phyloP scores from a whole-genome alignment of 1,284 basidiomycete species.

The Trichosporon inkin region DNA sequence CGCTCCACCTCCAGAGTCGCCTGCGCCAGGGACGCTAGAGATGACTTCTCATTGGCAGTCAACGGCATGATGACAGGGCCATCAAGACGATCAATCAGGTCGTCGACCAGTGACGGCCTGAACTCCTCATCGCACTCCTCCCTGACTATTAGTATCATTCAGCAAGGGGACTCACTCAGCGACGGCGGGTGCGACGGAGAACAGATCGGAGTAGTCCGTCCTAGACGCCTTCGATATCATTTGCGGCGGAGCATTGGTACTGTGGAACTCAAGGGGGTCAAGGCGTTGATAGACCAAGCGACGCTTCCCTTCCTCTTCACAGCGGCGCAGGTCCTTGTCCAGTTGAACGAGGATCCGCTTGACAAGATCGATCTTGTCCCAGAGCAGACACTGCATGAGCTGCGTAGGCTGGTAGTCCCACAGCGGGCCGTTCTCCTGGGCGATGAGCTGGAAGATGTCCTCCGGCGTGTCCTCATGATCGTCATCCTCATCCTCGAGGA shows the following conservation, averaged over 20 bases:
- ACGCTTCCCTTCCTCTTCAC: slow-evolving; percentile 35
- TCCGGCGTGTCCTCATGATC: slow-evolving; percentile 34
- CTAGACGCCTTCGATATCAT: slow-evolving; percentile 7
- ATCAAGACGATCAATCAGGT: slow-evolving; percentile 64
- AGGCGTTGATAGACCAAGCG: slow-evolving; percentile 33
- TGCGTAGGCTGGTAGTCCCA: slow-evolving; percentile 87
- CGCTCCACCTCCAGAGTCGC: slow-evolving; percentile 85
- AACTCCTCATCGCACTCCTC: slow-evolving; percentile 60
- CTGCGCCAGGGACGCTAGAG: slow-evolving; percentile 74
- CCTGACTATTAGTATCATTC: background rate
- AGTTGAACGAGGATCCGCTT: slow-evolving; percentile 73
- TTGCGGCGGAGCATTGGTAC: slow-evolving; percentile 9
- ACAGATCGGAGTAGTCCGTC: slow-evolving; percentile 30
- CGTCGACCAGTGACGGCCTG: slow-evolving; percentile 59
- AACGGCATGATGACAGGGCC: slow-evolving; percentile 63
- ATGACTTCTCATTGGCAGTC: slow-evolving; percentile 69
- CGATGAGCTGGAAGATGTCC: slow-evolving; percentile 74
- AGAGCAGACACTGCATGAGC: slow-evolving; percentile 81
- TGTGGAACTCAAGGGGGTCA: slow-evolving; percentile 39
- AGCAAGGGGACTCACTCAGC: background rate
- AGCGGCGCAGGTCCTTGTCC: slow-evolving; percentile 49
- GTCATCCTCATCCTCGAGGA: slow-evolving; percentile 31
- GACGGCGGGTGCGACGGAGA: slow-evolving; percentile 25
- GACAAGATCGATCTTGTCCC: slow-evolving; percentile 80
- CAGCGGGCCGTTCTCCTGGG: slow-evolving; percentile 73